Conservation (phyloP, 495 filamentous ascomycete species). For the Aspergillus conjunctus region DNA sequence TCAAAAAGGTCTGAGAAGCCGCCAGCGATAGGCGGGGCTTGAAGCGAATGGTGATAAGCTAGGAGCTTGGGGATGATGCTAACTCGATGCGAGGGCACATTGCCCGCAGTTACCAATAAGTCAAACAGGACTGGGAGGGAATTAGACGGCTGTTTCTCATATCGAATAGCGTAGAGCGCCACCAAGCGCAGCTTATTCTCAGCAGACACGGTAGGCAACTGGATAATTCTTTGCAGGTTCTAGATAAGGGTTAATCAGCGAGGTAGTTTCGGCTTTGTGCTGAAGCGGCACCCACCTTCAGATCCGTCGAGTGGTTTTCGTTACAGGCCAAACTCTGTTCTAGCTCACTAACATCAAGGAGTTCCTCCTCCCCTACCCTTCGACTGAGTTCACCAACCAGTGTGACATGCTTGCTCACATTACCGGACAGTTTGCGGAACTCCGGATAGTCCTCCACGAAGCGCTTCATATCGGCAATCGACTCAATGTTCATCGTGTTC, state of each 20-base stretch:
- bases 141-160: constrained; percentile 80
- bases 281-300: constrained; percentile 65
- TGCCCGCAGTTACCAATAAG: constrained; percentile 74
- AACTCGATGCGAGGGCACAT: constrained; percentile 70
- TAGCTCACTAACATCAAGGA: constrained; percentile 92
- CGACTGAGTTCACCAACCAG: constrained; percentile 90
- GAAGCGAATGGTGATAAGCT: constrained; percentile 79
- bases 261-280: no score
- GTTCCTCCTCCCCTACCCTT: constrained; percentile 76
- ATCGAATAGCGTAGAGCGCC: constrained; percentile 89
- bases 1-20: constrained; percentile 91
- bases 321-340: constrained; percentile 97
- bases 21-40: constrained; percentile 66
- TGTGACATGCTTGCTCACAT: constrained; percentile 98
- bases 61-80: constrained; percentile 77
- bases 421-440: constrained; percentile 93
- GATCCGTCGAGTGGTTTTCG: constrained; percentile 85
- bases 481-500: constrained; percentile 91
- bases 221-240: constrained; percentile 84
- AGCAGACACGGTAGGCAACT: constrained; percentile 68
- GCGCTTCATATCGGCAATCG: constrained; percentile 97
- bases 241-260: constrained; percentile 30
- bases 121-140: constrained; percentile 80
- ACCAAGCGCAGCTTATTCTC: constrained; percentile 85
- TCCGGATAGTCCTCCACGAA: constrained; percentile 99